phyloP scores from a whole-genome alignment of 1,139 yeast genomes.

The Nadsonia starkeyi-henricii region DNA sequence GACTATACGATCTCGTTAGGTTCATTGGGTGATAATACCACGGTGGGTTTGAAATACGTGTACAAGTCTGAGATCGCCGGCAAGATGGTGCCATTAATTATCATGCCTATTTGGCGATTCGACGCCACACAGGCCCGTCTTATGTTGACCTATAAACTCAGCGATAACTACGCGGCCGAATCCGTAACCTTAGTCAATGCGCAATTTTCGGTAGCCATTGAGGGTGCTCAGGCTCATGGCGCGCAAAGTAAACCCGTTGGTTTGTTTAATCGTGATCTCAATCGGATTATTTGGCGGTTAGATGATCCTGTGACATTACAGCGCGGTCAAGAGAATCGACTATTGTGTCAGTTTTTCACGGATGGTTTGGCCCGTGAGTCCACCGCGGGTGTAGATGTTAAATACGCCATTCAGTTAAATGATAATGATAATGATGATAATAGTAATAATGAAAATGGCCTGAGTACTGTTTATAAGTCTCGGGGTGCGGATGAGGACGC shows the following conservation, averaged over 20 bases:
- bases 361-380: slow-evolving; percentile 21
- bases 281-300: slow-evolving; percentile 76
- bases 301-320: slow-evolving; percentile 37
- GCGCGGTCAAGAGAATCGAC: slow-evolving; percentile 48
- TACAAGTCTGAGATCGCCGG: slow-evolving; percentile 30
- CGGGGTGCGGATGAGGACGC: background rate
- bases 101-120: slow-evolving; percentile 80
- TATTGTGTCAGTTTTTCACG: slow-evolving; percentile 27
- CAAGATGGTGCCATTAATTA: slow-evolving; percentile 40
- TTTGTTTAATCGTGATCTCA: slow-evolving; percentile 69
- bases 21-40: slow-evolving; percentile 8
- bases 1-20: slow-evolving; percentile 11
- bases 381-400: slow-evolving; percentile 19
- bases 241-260: slow-evolving; percentile 90
- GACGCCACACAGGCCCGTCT: slow-evolving; percentile 77
- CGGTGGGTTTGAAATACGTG: slow-evolving; percentile 62
- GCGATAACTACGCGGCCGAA: slow-evolving; percentile 33
- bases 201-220: slow-evolving; percentile 44
- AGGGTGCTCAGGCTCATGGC: slow-evolving; percentile 38
- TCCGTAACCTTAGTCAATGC: slow-evolving; percentile 39
- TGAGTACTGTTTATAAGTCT: background rate
- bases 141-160: slow-evolving; percentile 53
- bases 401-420: slow-evolving; percentile 11
- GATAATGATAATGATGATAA: background rate
- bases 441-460: background rate